phyloP scores from a whole-genome alignment of 2,329 filamentous ascomycete genomes.

The Lasiodiplodia citricola region DNA sequence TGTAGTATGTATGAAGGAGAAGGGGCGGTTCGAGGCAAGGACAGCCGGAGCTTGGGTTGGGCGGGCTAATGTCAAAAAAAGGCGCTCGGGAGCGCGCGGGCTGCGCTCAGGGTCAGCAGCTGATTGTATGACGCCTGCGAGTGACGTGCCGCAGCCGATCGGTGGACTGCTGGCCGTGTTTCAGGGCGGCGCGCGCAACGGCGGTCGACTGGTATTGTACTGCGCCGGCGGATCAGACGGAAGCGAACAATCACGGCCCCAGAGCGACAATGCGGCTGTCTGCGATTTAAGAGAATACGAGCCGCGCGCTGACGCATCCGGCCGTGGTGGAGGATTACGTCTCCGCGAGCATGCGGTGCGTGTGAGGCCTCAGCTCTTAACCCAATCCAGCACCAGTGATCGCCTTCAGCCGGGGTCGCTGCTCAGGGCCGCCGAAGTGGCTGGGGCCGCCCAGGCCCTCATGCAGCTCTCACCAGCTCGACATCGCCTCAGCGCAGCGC shows the following conservation, averaged over 20 bases:
- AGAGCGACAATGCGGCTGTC: slow-evolving; percentile 6
- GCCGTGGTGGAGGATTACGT: slow-evolving; percentile 25
- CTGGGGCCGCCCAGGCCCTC: neutral
- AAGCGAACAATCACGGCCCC: slow-evolving; percentile 13
- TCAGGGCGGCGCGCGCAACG: slow-evolving; percentile 18
- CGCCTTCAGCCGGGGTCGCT: slow-evolving; percentile 14
- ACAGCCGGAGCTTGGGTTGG: neutral
- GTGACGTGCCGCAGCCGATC: slow-evolving; percentile 7
- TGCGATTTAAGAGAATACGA: slow-evolving; percentile 22
- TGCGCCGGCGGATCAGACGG: slow-evolving; percentile 6
- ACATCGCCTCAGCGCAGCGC: neutral
- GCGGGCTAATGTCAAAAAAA: neutral
- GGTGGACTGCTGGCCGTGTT: slow-evolving; percentile 22
- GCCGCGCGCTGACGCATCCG: slow-evolving; percentile 22
- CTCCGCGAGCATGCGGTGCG: slow-evolving; percentile 24
- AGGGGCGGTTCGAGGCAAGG: slow-evolving; percentile 9
- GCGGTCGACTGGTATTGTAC: slow-evolving; percentile 4
- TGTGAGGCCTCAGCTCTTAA: slow-evolving; percentile 22
- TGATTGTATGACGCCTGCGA: slow-evolving; percentile 13
- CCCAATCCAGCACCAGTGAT: slow-evolving; percentile 8
- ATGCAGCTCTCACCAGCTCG: too few species aligned
- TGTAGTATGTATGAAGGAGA: slow-evolving; percentile 9
- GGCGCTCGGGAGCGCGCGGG: slow-evolving; percentile 2
- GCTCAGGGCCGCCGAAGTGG: slow-evolving; percentile 16
- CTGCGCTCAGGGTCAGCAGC: slow-evolving; percentile 17